phyloP scores from a whole-genome alignment of 2,329 filamentous ascomycete genomes.

The Hypoxylon sp. region DNA sequence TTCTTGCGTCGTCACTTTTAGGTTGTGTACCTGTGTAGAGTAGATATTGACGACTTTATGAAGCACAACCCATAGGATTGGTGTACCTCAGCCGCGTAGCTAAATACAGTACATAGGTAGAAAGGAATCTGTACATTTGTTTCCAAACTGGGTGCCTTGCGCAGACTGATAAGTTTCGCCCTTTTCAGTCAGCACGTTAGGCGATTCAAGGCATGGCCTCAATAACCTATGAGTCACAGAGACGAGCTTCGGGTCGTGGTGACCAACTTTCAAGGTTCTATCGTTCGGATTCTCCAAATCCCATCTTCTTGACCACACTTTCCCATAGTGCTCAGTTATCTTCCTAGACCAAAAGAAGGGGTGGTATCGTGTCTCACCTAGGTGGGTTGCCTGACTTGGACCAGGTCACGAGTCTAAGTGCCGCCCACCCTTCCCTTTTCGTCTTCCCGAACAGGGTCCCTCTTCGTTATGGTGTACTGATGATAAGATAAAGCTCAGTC shows the following conservation, averaged over 20 bases:
- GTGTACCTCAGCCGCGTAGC: conserved; percentile 15
- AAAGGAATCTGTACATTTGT: conserved; percentile 21
- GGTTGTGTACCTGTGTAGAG: conserved; percentile 8
- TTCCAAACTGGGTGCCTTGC: conserved; percentile 41
- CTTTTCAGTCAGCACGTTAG: conserved; percentile 33
- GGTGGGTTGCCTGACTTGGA: conserved; percentile 53
- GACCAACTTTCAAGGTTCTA: conserved; percentile 19
- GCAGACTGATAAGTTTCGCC: conserved; percentile 30
- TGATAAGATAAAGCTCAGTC: conserved; percentile 51
- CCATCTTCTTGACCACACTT: conserved; percentile 47
- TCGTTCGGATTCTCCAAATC: conserved; percentile 44
- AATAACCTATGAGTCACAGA: conserved; percentile 40
- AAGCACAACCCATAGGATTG: conserved; percentile 21
- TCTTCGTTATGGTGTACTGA: conserved; percentile 43
- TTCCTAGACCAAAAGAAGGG: conserved; percentile 42
- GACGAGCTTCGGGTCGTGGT: conserved; percentile 33
- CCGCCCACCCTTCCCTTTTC: conserved; percentile 51
- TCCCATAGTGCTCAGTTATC: conserved; percentile 46
- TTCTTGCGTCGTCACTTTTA: conserved; percentile 13
- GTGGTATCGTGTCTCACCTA: conserved; percentile 56
- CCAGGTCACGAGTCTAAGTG: conserved; percentile 54
- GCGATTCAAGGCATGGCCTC: conserved; percentile 28
- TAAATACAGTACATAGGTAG: conserved; percentile 1
- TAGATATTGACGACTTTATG: conserved; percentile 13
- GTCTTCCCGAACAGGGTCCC: conserved; percentile 46